Percentiles rank a stretch among this genome's conserved stretches.
These are phyloP conservation scores for Botrytis aclada DNA, from an alignment of 2,329 filamentous ascomycete species.

Conservation along the genomic window DNA sequence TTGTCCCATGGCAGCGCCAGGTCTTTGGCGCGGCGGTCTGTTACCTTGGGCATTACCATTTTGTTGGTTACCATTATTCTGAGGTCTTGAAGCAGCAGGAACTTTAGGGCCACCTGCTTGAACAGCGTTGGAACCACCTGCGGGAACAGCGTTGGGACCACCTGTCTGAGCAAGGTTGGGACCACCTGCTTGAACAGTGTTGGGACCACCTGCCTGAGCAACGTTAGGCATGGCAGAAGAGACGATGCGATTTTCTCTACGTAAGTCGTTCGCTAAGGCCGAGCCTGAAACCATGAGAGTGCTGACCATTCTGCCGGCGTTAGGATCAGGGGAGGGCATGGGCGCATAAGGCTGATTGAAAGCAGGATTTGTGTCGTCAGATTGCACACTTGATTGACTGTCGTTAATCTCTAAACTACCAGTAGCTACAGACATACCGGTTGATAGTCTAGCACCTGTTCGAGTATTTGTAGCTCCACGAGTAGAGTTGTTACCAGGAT, in stretches of 20 bases:
- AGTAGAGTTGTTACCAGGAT: neutral
- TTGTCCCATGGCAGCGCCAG: neutral
- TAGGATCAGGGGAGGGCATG: neutral
- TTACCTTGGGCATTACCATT: neutral
- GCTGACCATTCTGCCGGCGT: neutral
- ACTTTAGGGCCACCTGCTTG: rapidly evolving
- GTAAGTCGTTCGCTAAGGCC: neutral
- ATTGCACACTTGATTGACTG: neutral
- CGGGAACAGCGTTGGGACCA: neutral
- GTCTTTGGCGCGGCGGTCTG: neutral
- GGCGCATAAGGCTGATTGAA: neutral
- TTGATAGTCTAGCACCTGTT: neutral
- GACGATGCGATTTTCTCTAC: neutral
- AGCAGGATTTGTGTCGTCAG: neutral
- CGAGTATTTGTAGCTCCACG: too few species aligned
- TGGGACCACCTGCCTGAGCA: neutral
- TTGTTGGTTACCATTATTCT: neutral
- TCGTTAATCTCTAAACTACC: too few species aligned
- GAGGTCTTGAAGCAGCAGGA: neutral
- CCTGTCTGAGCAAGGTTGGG: neutral
- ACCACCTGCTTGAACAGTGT: neutral
- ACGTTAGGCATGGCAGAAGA: neutral
- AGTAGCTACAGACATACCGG: neutral
- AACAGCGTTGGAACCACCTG: neutral
- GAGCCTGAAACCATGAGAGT: neutral